Base-by-base conservation (phyloP, 805 yeast species). In the Metschnikowia anglica region DNA sequence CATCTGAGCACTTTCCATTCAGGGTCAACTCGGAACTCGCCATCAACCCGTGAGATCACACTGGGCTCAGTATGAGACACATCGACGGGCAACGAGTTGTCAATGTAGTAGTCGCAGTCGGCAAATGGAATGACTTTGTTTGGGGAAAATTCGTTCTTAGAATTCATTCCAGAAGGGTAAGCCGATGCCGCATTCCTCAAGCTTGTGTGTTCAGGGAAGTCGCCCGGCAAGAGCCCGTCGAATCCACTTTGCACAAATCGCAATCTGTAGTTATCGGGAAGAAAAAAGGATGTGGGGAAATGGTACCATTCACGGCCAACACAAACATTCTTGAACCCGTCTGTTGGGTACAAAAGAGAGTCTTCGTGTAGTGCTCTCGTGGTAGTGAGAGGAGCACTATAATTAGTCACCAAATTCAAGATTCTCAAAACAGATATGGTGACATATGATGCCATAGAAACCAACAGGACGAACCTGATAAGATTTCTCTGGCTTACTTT, bases 251-350 rank as follows among this genome's bases (percentile, higher is more conserved):
- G 68, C 8, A 86, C 79, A 61, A 88, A 91, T 53, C 70, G 70
- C 18, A 88, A 66, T 51, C 96, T 67, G 54, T 73, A 73, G 44
- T 78, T 68, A 4, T 77, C 74, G 3, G 86, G 82, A 18, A 91
- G 66, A 58, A 90, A 88, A 59, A 89, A 86, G 0, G 97, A 89
- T 1, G 86, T 81, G 8, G 98, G 97, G 63, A 70, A 90, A 58
- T 91, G 85, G 57, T 88, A 88, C 97, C 97, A 90, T 65, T 91
- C 97, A 45, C 96, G 76, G 2, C 97, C 97, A n/a, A 85, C 73
- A 63, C 98, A 91, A 0, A 91, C 83, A 51, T 80, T 83, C 6
- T 35, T 28, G 16, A 34, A 27, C 65, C 66, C 11, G 48, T 37
- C 3, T 55, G 53, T 5, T 4, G 46, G 28, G 21, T 21, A 17